These are phyloP conservation scores for Lactifluus echinatus DNA, from an alignment of 768 basidiomycete species.

Conservation along the genomic window DNA sequence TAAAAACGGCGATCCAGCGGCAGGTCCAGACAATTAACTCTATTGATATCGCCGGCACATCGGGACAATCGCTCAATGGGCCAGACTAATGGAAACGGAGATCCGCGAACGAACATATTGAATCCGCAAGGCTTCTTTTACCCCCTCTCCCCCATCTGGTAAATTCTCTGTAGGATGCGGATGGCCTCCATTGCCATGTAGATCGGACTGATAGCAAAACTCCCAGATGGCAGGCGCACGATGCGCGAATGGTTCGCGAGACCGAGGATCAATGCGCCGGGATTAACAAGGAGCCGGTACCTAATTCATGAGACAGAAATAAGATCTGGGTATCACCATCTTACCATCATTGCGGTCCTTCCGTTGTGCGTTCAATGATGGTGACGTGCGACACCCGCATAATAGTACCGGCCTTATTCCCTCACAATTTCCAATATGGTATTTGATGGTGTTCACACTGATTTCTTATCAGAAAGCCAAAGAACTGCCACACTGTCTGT, in stretches of 20 bases:
- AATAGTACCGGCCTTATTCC: not conserved
- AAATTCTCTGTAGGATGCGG: constrained; percentile 45
- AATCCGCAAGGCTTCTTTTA: constrained; percentile 41
- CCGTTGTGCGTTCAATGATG: constrained; percentile 39
- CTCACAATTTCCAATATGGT: not conserved
- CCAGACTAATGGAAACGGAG: constrained; percentile 90
- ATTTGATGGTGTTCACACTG: not conserved
- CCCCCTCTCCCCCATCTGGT: not conserved
- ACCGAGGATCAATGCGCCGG: constrained; percentile 54
- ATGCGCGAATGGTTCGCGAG: constrained; percentile 74
- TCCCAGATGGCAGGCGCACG: constrained; percentile 58
- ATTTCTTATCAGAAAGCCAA: too few species aligned
- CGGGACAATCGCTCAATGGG: constrained; percentile 84
- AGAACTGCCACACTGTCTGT: not conserved
- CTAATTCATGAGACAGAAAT: constrained; percentile 42
- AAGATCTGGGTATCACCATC: constrained; percentile 78
- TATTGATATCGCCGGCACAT: constrained; percentile 80
- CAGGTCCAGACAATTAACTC: constrained; percentile 87
- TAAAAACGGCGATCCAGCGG: constrained; percentile 80
- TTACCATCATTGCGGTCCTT: constrained; percentile 76
- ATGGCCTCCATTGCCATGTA: constrained; percentile 74
- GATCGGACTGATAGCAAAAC: constrained; percentile 58
- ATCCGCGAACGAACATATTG: constrained; percentile 85
- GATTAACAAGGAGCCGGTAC: not conserved
- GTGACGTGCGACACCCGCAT: not conserved